phyloP scores from a whole-genome alignment of 768 basidiomycete genomes.

The Russula lepida region DNA sequence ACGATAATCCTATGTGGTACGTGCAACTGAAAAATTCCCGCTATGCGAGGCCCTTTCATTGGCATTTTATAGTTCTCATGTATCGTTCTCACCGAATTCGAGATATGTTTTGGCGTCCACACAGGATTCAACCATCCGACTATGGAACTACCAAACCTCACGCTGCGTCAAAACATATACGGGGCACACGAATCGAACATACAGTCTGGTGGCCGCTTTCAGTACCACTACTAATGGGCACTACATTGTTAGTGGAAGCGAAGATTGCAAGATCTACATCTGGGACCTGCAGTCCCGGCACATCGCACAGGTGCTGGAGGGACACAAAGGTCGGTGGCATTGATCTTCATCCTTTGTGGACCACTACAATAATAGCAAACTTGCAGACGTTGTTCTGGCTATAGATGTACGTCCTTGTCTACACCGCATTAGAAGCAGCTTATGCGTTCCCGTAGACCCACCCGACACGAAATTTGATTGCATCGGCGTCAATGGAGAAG shows the following conservation, averaged over 20 bases:
- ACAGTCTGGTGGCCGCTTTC: slow-evolving; percentile 68
- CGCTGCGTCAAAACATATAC: slow-evolving; percentile 89
- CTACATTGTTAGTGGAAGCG: slow-evolving; percentile 81
- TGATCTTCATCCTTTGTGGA: background rate
- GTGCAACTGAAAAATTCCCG: slow-evolving; percentile 12
- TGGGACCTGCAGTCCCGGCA: slow-evolving; percentile 85
- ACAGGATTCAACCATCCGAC: slow-evolving; percentile 86
- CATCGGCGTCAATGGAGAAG: slow-evolving; percentile 85
- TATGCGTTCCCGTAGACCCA: slow-evolving; percentile 47
- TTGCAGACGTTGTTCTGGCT: slow-evolving; percentile 60
- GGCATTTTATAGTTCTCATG: slow-evolving; percentile 55
- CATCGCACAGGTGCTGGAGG: slow-evolving; percentile 64
- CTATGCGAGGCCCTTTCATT: background rate
- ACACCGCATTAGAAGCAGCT: slow-evolving; percentile 1
- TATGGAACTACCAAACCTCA: slow-evolving; percentile 91
- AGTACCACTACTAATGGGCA: slow-evolving; percentile 46
- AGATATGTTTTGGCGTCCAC: slow-evolving; percentile 84
- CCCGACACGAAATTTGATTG: slow-evolving; percentile 65
- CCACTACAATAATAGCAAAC: background rate
- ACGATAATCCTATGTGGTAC: slow-evolving; percentile 90
- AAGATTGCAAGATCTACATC: slow-evolving; percentile 80
- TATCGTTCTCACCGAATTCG: slow-evolving; percentile 88
- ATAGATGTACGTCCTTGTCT: slow-evolving; percentile 42
- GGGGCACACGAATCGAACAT: slow-evolving; percentile 81
- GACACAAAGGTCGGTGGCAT: slow-evolving; percentile 59